phyloP scores from a whole-genome alignment of 306 rosid species.

The Pyrus pyrifolia region DNA sequence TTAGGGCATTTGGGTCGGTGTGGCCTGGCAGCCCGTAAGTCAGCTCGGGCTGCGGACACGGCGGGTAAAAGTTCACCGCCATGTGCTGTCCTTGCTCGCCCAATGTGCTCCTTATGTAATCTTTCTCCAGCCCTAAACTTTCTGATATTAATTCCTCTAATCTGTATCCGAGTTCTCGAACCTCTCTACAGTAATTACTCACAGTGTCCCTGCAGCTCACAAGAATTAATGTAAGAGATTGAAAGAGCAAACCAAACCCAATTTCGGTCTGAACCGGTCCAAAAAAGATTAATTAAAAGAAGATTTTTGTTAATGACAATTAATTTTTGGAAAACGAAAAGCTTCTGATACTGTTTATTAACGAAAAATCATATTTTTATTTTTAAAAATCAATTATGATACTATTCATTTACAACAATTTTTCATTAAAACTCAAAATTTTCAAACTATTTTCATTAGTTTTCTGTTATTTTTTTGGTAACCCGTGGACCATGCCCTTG shows the following conservation, averaged over 20 bases:
- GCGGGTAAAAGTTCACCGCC: slow-evolving; percentile 92
- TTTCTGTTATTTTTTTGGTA: no score
- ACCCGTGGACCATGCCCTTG: background rate
- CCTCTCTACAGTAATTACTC: slow-evolving; percentile 44
- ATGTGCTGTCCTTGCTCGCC: slow-evolving; percentile 94
- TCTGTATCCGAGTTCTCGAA: slow-evolving; percentile 53
- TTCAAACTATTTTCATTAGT: no score
- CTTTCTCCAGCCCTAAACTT: slow-evolving; percentile 71
- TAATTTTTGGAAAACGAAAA: no score
- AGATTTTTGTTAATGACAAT: no score
- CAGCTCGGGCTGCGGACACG: slow-evolving; percentile 84
- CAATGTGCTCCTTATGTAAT: slow-evolving; percentile 36
- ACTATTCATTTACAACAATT: no score
- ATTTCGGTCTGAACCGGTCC: background rate
- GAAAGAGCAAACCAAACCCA: background rate
- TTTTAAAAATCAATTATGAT: no score
- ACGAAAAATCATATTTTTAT: no score
- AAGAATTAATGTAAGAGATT: background rate
- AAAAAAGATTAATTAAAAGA: no score
- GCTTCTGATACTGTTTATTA: no score
- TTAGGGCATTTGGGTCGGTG: slow-evolving; percentile 91
- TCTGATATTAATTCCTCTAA: slow-evolving; percentile 61
- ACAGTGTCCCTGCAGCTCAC: slow-evolving; percentile 43
- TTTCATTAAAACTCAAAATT: no score
- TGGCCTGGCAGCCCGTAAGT: slow-evolving; percentile 90